Conservation (phyloP, 371 early-diverging fungal species). For the Mycotypha africana region DNA sequence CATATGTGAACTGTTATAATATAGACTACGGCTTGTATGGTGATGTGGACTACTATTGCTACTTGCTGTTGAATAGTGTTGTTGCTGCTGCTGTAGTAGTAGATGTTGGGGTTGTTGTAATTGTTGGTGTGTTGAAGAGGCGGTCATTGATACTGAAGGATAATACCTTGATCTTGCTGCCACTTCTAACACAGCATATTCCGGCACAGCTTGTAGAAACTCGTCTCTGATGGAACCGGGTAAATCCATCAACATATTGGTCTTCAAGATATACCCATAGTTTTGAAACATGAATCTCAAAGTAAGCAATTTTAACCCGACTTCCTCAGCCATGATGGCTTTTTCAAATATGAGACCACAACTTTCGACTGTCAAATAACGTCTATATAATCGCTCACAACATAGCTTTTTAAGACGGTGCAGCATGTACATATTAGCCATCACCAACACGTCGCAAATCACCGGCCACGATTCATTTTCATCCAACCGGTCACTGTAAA, state of each 20-base stretch:
- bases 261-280: constrained; percentile 47
- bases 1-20: no score
- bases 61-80: no score
- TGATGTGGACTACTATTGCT: no score
- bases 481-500: constrained; percentile 59
- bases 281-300: constrained; percentile 49
- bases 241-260: constrained; percentile 37
- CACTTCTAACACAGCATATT: constrained; percentile 35
- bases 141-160: no score
- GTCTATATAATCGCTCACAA: constrained; percentile 40
- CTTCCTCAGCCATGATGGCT: constrained; percentile 47
- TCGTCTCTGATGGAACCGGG: constrained; percentile 22
- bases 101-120: no score
- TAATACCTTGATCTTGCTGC: no score
- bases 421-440: constrained; percentile 54
- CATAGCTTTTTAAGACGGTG: constrained; percentile 54
- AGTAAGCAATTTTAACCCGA: constrained; percentile 42
- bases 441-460: constrained; percentile 47
- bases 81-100: no score
- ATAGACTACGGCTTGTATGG: no score
- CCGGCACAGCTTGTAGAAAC: constrained; percentile 37
- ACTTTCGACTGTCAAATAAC: constrained; percentile 45
- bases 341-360: constrained; percentile 53
- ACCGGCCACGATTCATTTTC: constrained; percentile 34
- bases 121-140: no score